A percentile compares a stretch with the other conserved stretches of the same genome.
phyloP scores from a whole-genome alignment of 2,329 filamentous ascomycete genomes.

The Colletotrichum phormii region DNA sequence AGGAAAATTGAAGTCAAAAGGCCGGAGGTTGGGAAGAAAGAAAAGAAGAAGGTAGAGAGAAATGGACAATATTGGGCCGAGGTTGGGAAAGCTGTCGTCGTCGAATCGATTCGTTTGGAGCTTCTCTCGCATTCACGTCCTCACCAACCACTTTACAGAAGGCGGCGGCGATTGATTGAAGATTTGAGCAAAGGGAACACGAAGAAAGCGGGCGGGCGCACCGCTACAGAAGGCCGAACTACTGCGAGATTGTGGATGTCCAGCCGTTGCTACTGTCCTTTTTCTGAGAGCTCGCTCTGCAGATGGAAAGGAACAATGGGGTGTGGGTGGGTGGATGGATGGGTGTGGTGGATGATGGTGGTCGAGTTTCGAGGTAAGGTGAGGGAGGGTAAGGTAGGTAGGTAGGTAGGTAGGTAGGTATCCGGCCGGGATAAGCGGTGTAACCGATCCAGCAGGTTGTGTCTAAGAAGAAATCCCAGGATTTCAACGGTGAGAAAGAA shows the following conservation, averaged over 20 bases:
- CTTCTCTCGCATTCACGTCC: neutral
- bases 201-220: neutral
- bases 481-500: neutral
- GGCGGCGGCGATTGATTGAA: neutral
- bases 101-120: neutral
- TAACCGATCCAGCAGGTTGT: neutral
- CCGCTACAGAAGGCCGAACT: neutral
- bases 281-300: neutral
- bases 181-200: neutral
- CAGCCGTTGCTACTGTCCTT: neutral
- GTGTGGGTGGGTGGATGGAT: too few species aligned
- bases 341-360: too few species aligned
- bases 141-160: constrained; percentile 4
- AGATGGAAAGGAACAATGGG: neutral
- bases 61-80: neutral
- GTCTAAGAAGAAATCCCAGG: neutral
- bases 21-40: neutral
- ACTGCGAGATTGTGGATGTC: neutral
- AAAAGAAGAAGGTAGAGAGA: too few species aligned
- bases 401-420: too few species aligned
- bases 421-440: neutral
- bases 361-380: too few species aligned
- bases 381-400: too few species aligned
- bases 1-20: too few species aligned
- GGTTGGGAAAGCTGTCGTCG: neutral